A percentile compares a stretch with the other conserved stretches of the same genome.
Conservation (phyloP, 257 asterid species). For the Solanum sejunctum region DNA sequence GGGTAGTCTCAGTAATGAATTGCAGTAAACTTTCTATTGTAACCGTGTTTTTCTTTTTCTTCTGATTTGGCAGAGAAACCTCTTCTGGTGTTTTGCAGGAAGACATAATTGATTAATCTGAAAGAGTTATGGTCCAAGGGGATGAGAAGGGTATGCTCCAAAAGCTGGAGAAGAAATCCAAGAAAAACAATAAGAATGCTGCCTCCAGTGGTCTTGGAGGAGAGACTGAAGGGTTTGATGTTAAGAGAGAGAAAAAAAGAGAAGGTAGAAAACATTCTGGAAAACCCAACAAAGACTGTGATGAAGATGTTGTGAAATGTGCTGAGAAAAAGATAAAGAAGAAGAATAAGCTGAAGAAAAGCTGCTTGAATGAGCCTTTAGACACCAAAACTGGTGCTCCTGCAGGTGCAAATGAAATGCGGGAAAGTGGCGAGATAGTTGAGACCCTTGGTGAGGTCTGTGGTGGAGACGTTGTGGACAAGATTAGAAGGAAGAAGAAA, state of each 20-base stretch:
- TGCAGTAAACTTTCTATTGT: not conserved
- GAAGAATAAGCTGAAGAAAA: not conserved
- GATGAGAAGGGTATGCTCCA: not conserved
- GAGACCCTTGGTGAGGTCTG: not conserved
- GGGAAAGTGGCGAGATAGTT: not conserved
- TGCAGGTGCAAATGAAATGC: not conserved
- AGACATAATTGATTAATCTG: not conserved
- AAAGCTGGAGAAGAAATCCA: not conserved
- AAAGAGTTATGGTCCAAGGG: not conserved
- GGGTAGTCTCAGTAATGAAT: not conserved
- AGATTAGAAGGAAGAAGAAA: not conserved
- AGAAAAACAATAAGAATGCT: not conserved
- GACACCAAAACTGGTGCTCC: not conserved
- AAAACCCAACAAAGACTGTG: not conserved
- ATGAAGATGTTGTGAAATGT: not conserved
- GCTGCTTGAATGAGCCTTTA: not conserved
- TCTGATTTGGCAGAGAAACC: not conserved
- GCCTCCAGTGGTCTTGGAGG: not conserved
- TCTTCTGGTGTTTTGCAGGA: not conserved
- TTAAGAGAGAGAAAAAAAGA: not conserved
- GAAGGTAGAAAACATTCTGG: not conserved
- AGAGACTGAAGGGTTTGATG: not conserved
- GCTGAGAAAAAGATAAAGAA: not conserved
- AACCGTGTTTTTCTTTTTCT: not conserved
- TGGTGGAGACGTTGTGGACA: not conserved